phyloP scores from a whole-genome alignment of 768 basidiomycete species.

The Multifurca ochricompacta region DNA sequence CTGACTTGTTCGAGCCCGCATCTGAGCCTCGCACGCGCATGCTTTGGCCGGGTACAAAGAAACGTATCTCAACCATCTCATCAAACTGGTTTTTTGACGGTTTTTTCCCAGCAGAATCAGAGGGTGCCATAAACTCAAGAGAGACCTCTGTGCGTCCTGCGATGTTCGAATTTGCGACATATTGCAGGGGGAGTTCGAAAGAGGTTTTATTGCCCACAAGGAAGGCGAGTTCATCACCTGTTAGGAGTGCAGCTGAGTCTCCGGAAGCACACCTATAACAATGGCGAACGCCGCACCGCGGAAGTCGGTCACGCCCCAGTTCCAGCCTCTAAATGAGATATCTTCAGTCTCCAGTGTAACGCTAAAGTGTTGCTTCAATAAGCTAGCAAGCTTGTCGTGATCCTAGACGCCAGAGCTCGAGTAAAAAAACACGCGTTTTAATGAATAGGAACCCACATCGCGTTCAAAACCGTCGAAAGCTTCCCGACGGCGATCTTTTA shows the following conservation, averaged over 20 bases:
- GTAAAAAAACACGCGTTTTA: background rate
- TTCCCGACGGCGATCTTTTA: conserved; percentile 69
- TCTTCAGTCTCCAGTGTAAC: conserved; percentile 83
- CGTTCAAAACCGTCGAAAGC: conserved; percentile 92
- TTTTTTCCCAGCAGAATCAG: conserved; percentile 39
- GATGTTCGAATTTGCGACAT: conserved; percentile 96
- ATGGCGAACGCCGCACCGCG: conserved; percentile 50
- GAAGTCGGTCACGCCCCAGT: conserved; percentile 95
- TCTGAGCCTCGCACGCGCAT: conserved; percentile 55
- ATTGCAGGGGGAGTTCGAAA: conserved; percentile 80
- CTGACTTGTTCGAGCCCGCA: conserved; percentile 65
- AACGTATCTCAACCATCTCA: conserved; percentile 92
- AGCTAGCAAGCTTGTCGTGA: conserved; percentile 71
- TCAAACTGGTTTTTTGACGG: conserved; percentile 44
- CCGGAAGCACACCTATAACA: background rate
- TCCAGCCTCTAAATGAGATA: conserved; percentile 90
- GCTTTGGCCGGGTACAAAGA: conserved; percentile 83
- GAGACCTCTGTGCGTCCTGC: conserved; percentile 98
- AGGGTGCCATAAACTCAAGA: conserved; percentile 73
- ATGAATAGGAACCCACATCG: conserved; percentile 50
- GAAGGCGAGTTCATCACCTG: conserved; percentile 90
- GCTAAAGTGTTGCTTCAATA: conserved; percentile 84
- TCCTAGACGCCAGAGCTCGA: conserved; percentile 44
- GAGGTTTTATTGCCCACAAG: conserved; percentile 78
- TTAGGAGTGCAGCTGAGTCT: conserved; percentile 1